Evolutionary conservation across 768 basidiomycete genomes (phyloP).

Genomic region (Hebeloma cylindrosporum): DNA sequence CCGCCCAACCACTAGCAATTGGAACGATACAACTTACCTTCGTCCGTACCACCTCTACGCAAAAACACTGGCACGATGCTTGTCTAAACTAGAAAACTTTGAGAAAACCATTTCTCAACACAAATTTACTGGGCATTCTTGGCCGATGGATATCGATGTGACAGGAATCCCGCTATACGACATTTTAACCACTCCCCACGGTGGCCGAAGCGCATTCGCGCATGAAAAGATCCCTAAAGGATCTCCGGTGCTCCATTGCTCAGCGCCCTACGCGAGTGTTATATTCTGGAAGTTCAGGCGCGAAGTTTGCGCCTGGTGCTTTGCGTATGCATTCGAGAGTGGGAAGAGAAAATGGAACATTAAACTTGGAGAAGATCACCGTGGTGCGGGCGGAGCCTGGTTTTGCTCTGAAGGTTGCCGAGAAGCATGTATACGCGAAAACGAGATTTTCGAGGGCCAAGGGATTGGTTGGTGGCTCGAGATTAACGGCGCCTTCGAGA

Average conservation of each 20-base stretch:
- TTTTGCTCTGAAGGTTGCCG: conserved; percentile 57
- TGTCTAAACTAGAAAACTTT: no score
- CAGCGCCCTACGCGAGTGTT: conserved; percentile 54
- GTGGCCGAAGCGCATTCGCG: conserved; percentile 57
- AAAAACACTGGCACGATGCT: no score
- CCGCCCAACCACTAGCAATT: no score
- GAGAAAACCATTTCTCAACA: neutral
- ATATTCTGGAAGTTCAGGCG: conserved; percentile 63
- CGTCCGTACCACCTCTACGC: no score
- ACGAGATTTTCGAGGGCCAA: conserved; percentile 14
- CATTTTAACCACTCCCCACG: conserved; percentile 39
- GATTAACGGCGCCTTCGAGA: conserved; percentile 17
- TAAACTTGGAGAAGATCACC: conserved; percentile 16
- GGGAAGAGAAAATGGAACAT: conserved; percentile 47
- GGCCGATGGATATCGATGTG: neutral
- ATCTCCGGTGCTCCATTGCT: conserved; percentile 43
- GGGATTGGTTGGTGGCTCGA: conserved; percentile 20
- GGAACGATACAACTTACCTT: no score
- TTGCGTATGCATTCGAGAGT: conserved; percentile 56
- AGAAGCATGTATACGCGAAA: conserved; percentile 40
- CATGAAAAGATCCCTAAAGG: conserved; percentile 39
- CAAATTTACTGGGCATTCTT: neutral
- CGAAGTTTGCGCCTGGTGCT: conserved; percentile 68
- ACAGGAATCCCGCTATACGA: conserved; percentile 17
- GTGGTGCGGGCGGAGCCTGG: conserved; percentile 43